A percentile compares a stretch with the other conserved stretches of the same genome.
Evolutionary conservation across 2,329 filamentous ascomycete genomes (phyloP).

Genomic region (Aspergillus cejpii): DNA sequence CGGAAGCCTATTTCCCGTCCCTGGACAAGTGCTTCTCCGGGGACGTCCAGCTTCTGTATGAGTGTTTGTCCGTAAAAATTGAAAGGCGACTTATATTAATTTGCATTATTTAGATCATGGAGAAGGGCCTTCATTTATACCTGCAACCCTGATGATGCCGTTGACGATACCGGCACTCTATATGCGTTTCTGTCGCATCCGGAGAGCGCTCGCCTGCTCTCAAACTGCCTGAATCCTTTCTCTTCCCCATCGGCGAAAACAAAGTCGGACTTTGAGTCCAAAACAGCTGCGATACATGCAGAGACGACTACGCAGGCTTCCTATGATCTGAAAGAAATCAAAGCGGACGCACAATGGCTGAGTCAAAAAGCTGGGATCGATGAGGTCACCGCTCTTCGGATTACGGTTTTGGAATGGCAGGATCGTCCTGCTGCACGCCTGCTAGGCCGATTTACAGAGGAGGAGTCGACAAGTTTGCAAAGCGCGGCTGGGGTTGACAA

Average conservation of each 20-base stretch:
- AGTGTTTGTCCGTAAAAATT: slow-evolving; percentile 1
- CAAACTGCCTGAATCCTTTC: slow-evolving; percentile 63
- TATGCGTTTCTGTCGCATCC: slow-evolving; percentile 64
- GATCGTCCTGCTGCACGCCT: slow-evolving; percentile 67
- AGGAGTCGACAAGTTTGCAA: slow-evolving; percentile 69
- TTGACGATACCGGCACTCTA: slow-evolving; percentile 52
- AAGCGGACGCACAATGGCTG: slow-evolving; percentile 79
- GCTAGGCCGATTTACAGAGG: slow-evolving; percentile 63
- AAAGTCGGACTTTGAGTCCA: slow-evolving; percentile 69
- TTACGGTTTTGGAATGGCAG: slow-evolving; percentile 79
- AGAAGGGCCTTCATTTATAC: slow-evolving; percentile 51
- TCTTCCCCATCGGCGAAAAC: slow-evolving; percentile 54
- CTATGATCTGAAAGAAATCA: slow-evolving; percentile 71
- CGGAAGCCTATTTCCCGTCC: slow-evolving; percentile 73
- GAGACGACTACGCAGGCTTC: slow-evolving; percentile 59
- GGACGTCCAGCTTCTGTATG: slow-evolving; percentile 70
- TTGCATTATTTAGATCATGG: slow-evolving; percentile 51
- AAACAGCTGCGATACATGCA: slow-evolving; percentile 79
- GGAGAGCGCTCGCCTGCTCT: slow-evolving; percentile 62
- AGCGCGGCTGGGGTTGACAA: slow-evolving; percentile 64
- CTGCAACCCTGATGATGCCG: slow-evolving; percentile 36
- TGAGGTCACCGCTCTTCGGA: slow-evolving; percentile 71
- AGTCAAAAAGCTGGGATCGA: slow-evolving; percentile 71
- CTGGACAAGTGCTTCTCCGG: slow-evolving; percentile 78
- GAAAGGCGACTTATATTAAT: slow-evolving; percentile 19